Percentiles rank a stretch among this genome's conserved stretches.
Conservation (phyloP, 148 eudicot species). For the Diospyros lotus region DNA sequence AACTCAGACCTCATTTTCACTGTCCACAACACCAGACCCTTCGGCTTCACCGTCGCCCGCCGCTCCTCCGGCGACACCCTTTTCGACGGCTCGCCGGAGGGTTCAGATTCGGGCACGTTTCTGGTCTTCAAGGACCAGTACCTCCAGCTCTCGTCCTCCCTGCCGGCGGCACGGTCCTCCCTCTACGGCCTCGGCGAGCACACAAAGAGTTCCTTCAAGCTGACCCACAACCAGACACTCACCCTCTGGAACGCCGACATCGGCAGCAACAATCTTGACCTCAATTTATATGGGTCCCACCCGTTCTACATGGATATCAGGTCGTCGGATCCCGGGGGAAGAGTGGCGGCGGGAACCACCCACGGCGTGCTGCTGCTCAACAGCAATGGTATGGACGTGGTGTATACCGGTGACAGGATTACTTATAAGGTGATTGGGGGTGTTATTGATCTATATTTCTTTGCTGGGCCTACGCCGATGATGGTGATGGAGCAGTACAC, state of each 20-base stretch:
- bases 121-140: slow-evolving; percentile 71
- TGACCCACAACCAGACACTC: slow-evolving; percentile 57
- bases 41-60: slow-evolving; percentile 61
- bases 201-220: slow-evolving; percentile 48
- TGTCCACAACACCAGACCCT: slow-evolving; percentile 62
- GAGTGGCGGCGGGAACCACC: slow-evolving; percentile 28
- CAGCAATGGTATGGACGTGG: slow-evolving; percentile 89
- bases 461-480: slow-evolving; percentile 56
- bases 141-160: slow-evolving; percentile 61
- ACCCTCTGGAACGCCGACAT: slow-evolving; percentile 76
- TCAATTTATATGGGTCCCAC: slow-evolving; percentile 76
- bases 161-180: slow-evolving; percentile 46
- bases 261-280: slow-evolving; percentile 32
- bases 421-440: slow-evolving; percentile 86
- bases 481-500: slow-evolving; percentile 71
- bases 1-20: slow-evolving; percentile 59
- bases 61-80: slow-evolving; percentile 55
- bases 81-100: slow-evolving; percentile 41
- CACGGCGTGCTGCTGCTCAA: slow-evolving; percentile 73
- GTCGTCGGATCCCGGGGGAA: slow-evolving; percentile 21
- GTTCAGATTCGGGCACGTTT: slow-evolving; percentile 24
- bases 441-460: slow-evolving; percentile 60
- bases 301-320: slow-evolving; percentile 80
- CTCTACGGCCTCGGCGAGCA: slow-evolving; percentile 86
- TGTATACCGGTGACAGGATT: slow-evolving; percentile 58